Evolutionary conservation across 164 flowering plant genomes (phyloP), one percentile per base, ranked within the genome.

Genomic region (Vitis labrusca): DNA sequence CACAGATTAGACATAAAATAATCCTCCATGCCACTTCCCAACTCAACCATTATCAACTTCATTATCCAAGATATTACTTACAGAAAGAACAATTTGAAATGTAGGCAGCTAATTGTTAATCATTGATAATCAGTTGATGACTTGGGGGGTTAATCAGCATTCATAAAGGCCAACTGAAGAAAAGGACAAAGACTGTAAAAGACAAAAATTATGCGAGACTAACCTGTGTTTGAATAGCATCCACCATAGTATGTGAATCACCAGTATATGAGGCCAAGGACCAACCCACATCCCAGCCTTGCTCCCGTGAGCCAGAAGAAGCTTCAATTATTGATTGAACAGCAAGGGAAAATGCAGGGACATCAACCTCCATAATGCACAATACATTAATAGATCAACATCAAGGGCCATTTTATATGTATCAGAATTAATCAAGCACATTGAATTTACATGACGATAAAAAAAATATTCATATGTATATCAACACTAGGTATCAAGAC

Each of bases 231-330:
- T 72, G 78, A 63, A 70, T 50, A 58, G 70, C 71, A 68, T 82
- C 83, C 56, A 47, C 32, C 27, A 59, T 59, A 64, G 80, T 50
- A 55, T 73, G 90, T 73, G 80, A 67, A 72, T 64, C 79, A 74
- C 74, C 75, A 66, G 72, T 79, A 62, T 71, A 69, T 30, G 86
- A 81, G 30, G 90, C 87, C 76, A 91, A 76, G 15, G 94, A 91
- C 97, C 97, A 95, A 76, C 99, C 99, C 71, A 85, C 85, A 60
- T 92, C 99, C 99, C 99, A 95, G 61, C 87, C 83, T 73, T 83
- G 78, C 67, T 82, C 92, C 30, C 66, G 14, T 55, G 85, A 78
- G 73, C 90, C 84, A 67, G 78, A 70, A 53, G 91, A 85, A 69
- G 86, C 86, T 75, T 84, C 92, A 72, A 90, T 50, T 49, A 95